Evolutionary conservation across 176 grass and related monocot genomes (phyloP).

Genomic region (Aegilops tauschii): DNA sequence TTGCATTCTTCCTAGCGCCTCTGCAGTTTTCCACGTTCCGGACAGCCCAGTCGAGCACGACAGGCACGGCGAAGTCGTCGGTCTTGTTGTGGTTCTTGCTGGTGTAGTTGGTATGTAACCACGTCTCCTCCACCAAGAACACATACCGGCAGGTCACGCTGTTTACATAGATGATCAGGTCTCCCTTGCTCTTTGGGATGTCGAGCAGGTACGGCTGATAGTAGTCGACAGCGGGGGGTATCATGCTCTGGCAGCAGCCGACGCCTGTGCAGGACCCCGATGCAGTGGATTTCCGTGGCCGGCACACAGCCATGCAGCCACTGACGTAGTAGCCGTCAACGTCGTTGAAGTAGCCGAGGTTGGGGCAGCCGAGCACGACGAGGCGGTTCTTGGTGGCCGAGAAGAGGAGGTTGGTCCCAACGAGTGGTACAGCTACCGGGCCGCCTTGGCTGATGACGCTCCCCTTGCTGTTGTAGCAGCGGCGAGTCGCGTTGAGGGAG

Average conservation of each 20-base stretch:
- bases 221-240: not conserved
- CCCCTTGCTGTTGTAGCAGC: constrained; percentile 7
- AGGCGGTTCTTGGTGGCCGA: constrained; percentile 37
- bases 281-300: not conserved
- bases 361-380: constrained; percentile 40
- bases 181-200: not conserved
- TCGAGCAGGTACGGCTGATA: not conserved
- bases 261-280: not conserved
- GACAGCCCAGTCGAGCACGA: constrained; percentile 61
- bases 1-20: constrained; percentile 23
- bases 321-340: fast-evolving
- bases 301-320: constrained; percentile 49
- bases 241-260: not conserved
- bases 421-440: not conserved
- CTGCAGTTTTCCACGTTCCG: constrained; percentile 36
- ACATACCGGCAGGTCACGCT: not conserved
- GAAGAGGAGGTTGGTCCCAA: not conserved
- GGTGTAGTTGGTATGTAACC: not conserved
- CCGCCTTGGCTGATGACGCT: fast-evolving
- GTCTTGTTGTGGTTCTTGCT: not conserved
- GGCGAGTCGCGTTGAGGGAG: not conserved
- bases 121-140: not conserved
- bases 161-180: not conserved
- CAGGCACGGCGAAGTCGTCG: constrained; percentile 27
- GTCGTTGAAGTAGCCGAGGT: constrained; percentile 29